Conservation (phyloP, 2,329 filamentous ascomycete species). For the Phyllosticta citriasiana region DNA sequence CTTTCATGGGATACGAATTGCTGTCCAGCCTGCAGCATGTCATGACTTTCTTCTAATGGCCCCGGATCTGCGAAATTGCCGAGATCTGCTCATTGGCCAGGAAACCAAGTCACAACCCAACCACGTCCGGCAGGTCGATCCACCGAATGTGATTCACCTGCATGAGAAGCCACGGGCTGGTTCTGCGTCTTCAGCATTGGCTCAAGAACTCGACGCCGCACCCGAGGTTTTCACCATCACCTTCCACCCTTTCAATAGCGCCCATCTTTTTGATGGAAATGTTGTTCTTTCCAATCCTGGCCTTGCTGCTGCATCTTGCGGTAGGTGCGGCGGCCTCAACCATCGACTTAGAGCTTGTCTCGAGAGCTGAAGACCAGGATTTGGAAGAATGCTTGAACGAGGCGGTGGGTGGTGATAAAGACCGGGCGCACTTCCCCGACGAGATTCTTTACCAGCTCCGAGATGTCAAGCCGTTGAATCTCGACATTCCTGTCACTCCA, state of each 20-base stretch:
- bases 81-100: no score
- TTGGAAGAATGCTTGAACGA: constrained; percentile 19
- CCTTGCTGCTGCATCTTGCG: not conserved
- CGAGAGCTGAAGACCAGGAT: not conserved
- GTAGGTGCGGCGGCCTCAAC: not conserved
- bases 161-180: no score
- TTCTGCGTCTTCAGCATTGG: no score
- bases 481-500: constrained; percentile 32
- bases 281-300: not conserved
- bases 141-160: no score
- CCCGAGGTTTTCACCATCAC: not conserved
- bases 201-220: no score
- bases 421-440: constrained; percentile 17
- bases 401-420: constrained; percentile 19
- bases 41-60: no score
- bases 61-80: no score
- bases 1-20: no score
- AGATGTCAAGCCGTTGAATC: constrained; percentile 29
- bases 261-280: not conserved
- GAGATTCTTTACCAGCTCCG: constrained; percentile 20
- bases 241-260: not conserved
- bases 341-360: not conserved
- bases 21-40: no score
- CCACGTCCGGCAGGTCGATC: no score
- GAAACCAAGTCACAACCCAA: no score